phyloP scores from a whole-genome alignment of 257 asterid species.

The Gardenia jasminoides region DNA sequence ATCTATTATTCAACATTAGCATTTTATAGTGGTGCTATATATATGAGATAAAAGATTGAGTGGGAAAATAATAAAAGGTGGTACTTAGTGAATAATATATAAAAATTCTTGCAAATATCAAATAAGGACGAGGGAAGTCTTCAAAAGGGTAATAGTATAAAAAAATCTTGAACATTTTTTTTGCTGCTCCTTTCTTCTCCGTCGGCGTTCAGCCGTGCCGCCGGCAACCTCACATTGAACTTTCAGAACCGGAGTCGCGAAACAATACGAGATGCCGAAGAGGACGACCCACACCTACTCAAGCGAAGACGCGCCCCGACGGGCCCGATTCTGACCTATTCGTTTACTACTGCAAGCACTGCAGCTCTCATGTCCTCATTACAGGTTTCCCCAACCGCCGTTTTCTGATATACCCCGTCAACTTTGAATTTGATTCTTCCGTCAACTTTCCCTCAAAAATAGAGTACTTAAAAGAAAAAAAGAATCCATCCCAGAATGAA shows the following conservation, averaged over 20 bases:
- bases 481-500: too few relatives aligned
- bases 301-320: constrained; percentile 89
- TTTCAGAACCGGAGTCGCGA: background rate
- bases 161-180: too few relatives aligned
- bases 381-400: constrained; percentile 47
- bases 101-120: too few relatives aligned
- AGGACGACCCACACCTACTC: constrained; percentile 97
- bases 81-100: too few relatives aligned
- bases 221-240: background rate
- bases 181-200: background rate
- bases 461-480: too few relatives aligned
- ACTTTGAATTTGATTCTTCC: background rate
- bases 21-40: too few relatives aligned
- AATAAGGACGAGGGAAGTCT: too few relatives aligned
- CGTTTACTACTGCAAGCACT: constrained; percentile 95
- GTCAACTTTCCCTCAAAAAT: background rate
- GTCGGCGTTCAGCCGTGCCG: background rate
- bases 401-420: background rate
- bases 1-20: too few relatives aligned
- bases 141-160: too few relatives aligned
- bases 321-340: constrained; percentile 91
- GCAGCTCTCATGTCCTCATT: constrained; percentile 94
- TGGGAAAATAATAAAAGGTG: too few relatives aligned
- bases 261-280: constrained; percentile 64
- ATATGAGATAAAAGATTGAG: too few relatives aligned